A percentile compares a stretch with the other conserved stretches of the same genome.
These are phyloP conservation scores for Rhododendron henanense DNA, from an alignment of 148 eudicot species.

Conservation along the genomic window DNA sequence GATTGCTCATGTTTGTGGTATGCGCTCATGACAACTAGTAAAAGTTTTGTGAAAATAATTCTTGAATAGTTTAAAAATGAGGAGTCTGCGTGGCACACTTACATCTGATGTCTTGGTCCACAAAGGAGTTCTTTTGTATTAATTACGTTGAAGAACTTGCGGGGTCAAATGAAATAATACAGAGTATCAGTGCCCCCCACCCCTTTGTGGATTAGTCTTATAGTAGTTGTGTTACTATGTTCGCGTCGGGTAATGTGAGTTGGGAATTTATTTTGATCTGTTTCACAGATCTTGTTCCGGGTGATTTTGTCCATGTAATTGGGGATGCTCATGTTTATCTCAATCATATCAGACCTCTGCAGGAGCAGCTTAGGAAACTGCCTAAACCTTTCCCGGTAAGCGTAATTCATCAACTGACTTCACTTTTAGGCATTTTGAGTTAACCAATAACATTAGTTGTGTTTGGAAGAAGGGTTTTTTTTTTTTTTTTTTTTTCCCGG, in stretches of 20 bases:
- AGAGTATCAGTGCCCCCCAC: neutral
- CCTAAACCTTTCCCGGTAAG: slow-evolving; percentile 93
- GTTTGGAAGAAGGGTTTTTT: neutral
- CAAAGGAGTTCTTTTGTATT: neutral
- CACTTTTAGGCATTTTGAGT: neutral
- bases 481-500: neutral
- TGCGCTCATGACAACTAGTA: slow-evolving; percentile 15
- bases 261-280: neutral
- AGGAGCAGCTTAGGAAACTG: slow-evolving; percentile 66
- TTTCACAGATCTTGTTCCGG: slow-evolving; percentile 67
- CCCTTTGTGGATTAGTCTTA: neutral
- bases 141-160: neutral
- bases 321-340: slow-evolving; percentile 91
- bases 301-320: slow-evolving; percentile 78
- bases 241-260: neutral
- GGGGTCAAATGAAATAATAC: too few relatives aligned
- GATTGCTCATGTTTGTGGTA: slow-evolving; percentile 98
- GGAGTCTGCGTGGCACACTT: neutral
- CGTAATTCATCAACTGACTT: slow-evolving; percentile 1
- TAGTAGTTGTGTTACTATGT: neutral
- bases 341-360: slow-evolving; percentile 73
- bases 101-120: neutral
- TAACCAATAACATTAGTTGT: neutral
- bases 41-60: neutral
- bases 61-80: too few relatives aligned